Conservation (phyloP, 768 basidiomycete species). For the Leccinum disarticulatum region DNA sequence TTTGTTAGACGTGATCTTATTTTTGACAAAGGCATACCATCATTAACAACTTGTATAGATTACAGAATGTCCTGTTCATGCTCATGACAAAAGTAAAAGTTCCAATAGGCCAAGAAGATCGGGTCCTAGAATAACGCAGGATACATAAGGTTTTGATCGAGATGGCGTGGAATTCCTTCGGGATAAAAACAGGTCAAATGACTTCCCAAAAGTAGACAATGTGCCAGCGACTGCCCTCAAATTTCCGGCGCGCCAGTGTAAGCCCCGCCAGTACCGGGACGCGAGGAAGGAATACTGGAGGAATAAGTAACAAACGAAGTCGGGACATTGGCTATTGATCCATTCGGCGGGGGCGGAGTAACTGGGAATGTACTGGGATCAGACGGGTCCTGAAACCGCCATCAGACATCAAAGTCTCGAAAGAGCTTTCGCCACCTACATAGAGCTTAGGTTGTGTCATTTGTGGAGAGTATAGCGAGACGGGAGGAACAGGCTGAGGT, state of each 20-base stretch:
- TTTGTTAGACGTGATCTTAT: too few species aligned
- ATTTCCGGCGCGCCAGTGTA: slow-evolving; percentile 31
- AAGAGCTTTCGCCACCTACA: background rate
- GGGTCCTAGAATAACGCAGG: background rate
- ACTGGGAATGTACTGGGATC: slow-evolving; percentile 40
- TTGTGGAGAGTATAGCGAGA: slow-evolving; percentile 1
- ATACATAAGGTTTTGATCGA: background rate
- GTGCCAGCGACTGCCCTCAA: slow-evolving; percentile 2
- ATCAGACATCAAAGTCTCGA: slow-evolving; percentile 2
- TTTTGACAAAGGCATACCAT: too few species aligned
- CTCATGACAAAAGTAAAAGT: background rate
- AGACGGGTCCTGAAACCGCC: slow-evolving; percentile 31
- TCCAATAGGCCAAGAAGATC: background rate
- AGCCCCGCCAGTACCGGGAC: slow-evolving; percentile 12
- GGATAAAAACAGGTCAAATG: too few species aligned
- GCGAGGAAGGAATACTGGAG: background rate
- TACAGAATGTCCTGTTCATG: background rate
- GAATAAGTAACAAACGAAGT: slow-evolving; percentile 13
- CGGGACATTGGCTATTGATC: slow-evolving; percentile 8
- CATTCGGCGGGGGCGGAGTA: slow-evolving; percentile 22
- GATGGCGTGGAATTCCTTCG: too few species aligned
- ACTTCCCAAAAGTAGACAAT: too few species aligned
- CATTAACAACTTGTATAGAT: background rate
- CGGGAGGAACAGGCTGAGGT: background rate
- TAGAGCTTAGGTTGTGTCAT: slow-evolving; percentile 31